These are phyloP conservation scores for Alternaria conjuncta DNA, from an alignment of 2,329 filamentous ascomycete species.

Conservation along the genomic window DNA sequence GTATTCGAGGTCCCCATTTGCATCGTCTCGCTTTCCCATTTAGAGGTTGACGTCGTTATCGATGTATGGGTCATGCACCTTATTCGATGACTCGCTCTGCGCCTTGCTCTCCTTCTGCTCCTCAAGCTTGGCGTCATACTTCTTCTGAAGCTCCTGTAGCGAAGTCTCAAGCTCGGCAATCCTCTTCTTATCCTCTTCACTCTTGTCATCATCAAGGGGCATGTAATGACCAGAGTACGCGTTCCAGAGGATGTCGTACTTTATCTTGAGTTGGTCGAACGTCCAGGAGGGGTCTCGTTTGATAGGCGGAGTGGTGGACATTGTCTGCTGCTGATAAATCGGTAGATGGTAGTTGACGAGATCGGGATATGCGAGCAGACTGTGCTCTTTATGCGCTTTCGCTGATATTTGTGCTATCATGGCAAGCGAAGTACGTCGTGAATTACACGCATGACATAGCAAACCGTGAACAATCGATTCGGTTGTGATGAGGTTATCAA, in stretches of 20 bases:
- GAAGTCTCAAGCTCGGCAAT: neutral
- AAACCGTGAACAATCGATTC: neutral
- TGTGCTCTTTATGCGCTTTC: neutral
- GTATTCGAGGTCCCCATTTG: neutral
- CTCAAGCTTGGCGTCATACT: neutral
- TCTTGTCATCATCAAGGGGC: neutral
- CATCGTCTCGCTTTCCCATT: too few relatives aligned
- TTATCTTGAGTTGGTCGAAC: fast-evolving
- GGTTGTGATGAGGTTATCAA: neutral
- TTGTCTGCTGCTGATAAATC: neutral
- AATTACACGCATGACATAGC: neutral
- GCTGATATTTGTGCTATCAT: neutral
- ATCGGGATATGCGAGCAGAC: neutral
- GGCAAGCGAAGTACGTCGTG: neutral
- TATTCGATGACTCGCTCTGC: neutral
- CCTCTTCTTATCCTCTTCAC: neutral
- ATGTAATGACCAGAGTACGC: neutral
- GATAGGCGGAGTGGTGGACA: neutral
- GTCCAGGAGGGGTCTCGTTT: neutral
- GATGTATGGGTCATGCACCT: too few relatives aligned
- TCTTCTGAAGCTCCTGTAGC: neutral
- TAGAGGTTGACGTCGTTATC: too few relatives aligned
- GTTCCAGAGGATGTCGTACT: neutral
- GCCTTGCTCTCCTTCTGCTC: neutral
- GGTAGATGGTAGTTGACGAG: neutral